Conservation (phyloP, 2,329 filamentous ascomycete species). For the Grosmannia serpens region DNA sequence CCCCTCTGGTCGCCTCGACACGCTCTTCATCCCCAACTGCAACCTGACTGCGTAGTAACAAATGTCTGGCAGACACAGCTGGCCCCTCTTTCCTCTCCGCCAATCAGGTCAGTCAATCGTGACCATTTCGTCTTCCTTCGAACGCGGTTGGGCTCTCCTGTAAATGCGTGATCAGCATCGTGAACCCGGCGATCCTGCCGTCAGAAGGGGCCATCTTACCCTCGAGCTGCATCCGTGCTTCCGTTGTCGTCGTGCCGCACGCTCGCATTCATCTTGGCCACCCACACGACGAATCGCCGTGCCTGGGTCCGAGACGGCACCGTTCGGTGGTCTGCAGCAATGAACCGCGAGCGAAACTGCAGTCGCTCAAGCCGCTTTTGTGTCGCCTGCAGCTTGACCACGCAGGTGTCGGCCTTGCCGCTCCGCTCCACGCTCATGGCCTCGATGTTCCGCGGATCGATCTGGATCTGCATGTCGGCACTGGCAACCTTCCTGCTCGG, state of each 20-base stretch:
- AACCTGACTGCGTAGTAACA: too few species aligned
- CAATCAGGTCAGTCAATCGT: neutral
- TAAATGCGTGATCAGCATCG: neutral
- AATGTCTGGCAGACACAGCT: too few species aligned
- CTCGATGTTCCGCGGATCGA: neutral
- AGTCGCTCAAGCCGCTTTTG: neutral
- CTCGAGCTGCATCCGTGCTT: neutral
- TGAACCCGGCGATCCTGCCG: neutral
- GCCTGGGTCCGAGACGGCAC: neutral
- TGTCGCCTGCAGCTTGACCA: neutral
- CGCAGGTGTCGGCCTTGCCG: neutral
- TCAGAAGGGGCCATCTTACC: neutral
- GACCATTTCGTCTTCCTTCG: neutral
- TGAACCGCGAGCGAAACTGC: neutral
- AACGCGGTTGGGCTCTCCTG: too few species aligned
- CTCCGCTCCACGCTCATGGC: neutral
- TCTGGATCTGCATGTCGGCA: neutral
- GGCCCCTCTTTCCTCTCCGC: too few species aligned
- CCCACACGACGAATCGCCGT: neutral
- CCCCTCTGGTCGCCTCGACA: neutral
- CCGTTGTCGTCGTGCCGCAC: neutral
- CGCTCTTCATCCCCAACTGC: too few species aligned
- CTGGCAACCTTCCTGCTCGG: neutral
- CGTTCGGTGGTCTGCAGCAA: neutral
- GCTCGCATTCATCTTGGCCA: neutral